phyloP scores from a whole-genome alignment of 2,329 filamentous ascomycete genomes.

The Arthrocladium fulminans region DNA sequence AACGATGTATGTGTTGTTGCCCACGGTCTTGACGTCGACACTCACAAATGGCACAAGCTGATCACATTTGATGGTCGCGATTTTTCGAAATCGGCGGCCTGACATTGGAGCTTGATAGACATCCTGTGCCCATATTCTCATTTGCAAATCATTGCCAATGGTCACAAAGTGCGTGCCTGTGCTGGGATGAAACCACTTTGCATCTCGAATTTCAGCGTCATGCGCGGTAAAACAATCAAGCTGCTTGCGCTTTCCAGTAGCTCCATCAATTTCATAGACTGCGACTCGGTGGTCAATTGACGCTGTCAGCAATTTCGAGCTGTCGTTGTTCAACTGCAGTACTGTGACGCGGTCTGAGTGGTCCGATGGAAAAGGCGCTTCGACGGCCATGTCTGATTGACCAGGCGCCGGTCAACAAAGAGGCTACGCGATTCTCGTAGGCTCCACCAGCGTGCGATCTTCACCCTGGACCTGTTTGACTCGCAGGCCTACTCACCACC shows the following conservation, averaged over 20 bases:
- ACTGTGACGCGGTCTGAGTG: constrained; percentile 64
- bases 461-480: no score
- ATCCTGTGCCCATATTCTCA: constrained; percentile 90
- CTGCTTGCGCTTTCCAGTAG: constrained; percentile 66
- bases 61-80: constrained; percentile 59
- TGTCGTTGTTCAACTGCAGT: constrained; percentile 84
- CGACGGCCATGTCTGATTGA: not conserved
- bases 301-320: constrained; percentile 81
- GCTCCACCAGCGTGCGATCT: no score
- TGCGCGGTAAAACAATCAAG: constrained; percentile 80
- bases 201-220: constrained; percentile 81
- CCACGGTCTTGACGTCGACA: constrained; percentile 74
- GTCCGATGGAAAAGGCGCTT: constrained; percentile 24
- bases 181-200: constrained; percentile 88
- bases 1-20: constrained; percentile 67
- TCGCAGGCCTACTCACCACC: no score
- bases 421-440: no score
- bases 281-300: constrained; percentile 89
- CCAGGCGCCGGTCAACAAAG: no score
- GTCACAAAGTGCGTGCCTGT: constrained; percentile 82
- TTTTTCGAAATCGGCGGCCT: constrained; percentile 69
- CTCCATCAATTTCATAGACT: constrained; percentile 73
- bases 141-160: constrained; percentile 79
- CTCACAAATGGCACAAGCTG: constrained; percentile 56
- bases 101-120: constrained; percentile 63